Evolutionary conservation across 2,329 filamentous ascomycete species (phyloP), one percentile per base, ranked within the genome.

Genomic region (Alternaria sp.): DNA sequence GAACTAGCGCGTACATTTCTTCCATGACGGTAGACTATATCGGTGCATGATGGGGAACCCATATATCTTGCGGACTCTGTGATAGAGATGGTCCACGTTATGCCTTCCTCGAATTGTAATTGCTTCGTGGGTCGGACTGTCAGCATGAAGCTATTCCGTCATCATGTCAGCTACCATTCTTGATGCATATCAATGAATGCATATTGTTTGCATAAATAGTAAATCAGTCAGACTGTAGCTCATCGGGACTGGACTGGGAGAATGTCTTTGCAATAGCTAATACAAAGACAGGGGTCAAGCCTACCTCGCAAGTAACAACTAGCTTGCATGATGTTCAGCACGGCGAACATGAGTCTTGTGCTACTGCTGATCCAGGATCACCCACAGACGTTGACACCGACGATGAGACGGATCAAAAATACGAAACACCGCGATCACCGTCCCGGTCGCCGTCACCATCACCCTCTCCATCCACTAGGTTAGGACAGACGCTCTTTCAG

Each of bases 341-440:
- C 7, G 58, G 65, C 21, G 60, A 67, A 7, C 43, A 61, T 10
- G 57, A 68, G 2, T 67, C 71, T 2, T 30, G 59, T 56, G 57
- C 63, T 4, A 66, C 68, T 6, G 65, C 66, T 6, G 68, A 74
- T 21, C 68, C 70, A 55, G 77, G 73, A 2, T 76, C 73, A 6
- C 65, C 74, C 1, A 79, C 77, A 3, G 76, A 77, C 30, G 74
- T 72, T 15, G 75, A 79, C 8, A 72, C 75, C 3, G 69, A 71
- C 28, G 59, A 70, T 26, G 68, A 72, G 49, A 43, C 17, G 30
- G 30, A 53, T n/a, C 25, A 43, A 30, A 5, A 21, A 13, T 73
- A 55, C 25, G 36, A 59, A 17, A 72, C 68, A 11, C 69, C 73
- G 17, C 71, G 61, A 15, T 76, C 74, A 4, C 72, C 73, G 36